phyloP scores from a whole-genome alignment of 2,329 filamentous ascomycete species.

The Hypoxylon sp. region DNA sequence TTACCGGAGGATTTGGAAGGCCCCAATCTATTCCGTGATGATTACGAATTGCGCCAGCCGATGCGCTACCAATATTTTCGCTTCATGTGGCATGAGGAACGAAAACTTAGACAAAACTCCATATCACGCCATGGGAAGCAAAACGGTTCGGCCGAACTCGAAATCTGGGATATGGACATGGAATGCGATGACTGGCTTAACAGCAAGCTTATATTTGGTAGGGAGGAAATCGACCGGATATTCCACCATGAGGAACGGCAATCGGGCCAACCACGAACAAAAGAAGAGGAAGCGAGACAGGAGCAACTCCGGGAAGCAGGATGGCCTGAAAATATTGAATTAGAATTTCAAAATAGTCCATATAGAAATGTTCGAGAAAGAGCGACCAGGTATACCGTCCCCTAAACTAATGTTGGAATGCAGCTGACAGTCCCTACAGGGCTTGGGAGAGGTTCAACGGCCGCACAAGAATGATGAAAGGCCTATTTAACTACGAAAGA shows the following conservation, averaged over 20 bases:
- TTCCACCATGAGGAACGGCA: constrained; percentile 32
- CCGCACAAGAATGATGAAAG: constrained; percentile 73
- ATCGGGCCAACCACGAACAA: not conserved
- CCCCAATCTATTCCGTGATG: constrained; percentile 46
- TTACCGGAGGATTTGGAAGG: constrained; percentile 38
- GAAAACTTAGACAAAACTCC: constrained; percentile 14
- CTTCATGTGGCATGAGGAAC: constrained; percentile 44
- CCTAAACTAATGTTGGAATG: not conserved
- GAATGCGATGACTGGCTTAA: constrained; percentile 66
- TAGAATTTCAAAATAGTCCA: constrained; percentile 33
- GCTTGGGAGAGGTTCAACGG: constrained; percentile 74
- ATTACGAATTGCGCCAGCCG: constrained; percentile 43
- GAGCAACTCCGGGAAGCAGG: constrained; percentile 35
- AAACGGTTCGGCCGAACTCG: constrained; percentile 20
- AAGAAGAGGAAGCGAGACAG: constrained; percentile 26
- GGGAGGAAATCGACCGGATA: constrained; percentile 66
- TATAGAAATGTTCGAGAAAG: constrained; percentile 42
- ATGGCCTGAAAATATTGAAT: constrained; percentile 41
- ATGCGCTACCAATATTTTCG: constrained; percentile 53
- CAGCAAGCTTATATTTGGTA: constrained; percentile 73
- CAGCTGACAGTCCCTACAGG: constrained; percentile 53
- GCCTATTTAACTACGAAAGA: constrained; percentile 70
- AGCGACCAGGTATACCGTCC: constrained; percentile 46
- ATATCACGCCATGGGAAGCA: constrained; percentile 1
- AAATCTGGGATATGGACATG: constrained; percentile 53